Evolutionary conservation across 2,329 filamentous ascomycete genomes (phyloP).

Genomic region (Raffaelea ambrosiae): DNA sequence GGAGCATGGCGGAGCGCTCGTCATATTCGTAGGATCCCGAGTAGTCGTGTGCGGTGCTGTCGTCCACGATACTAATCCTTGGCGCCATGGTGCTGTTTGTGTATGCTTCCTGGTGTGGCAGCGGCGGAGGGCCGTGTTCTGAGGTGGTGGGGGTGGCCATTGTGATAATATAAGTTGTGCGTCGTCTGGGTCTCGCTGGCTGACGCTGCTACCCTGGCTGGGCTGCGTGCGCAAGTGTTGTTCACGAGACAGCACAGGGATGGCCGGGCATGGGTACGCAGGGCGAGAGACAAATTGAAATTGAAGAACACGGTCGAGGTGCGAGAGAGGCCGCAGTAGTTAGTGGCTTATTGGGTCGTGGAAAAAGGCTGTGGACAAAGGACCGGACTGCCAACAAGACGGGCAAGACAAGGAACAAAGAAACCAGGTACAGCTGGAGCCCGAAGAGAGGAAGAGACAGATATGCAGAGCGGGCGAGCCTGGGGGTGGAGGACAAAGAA

Average conservation of each 20-base stretch:
- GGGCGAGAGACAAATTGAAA: too few species aligned
- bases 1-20: background rate
- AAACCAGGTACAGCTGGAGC: background rate
- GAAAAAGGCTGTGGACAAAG: background rate
- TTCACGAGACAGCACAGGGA: too few species aligned
- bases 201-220: too few species aligned
- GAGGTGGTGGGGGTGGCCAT: too few species aligned
- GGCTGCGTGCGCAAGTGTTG: too few species aligned
- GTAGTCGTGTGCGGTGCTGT: background rate
- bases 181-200: too few species aligned
- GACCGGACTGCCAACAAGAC: background rate
- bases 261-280: too few species aligned
- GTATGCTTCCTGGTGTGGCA: too few species aligned
- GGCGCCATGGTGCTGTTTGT: too few species aligned
- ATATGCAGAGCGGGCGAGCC: background rate
- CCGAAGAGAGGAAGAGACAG: background rate
- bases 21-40: background rate
- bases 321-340: background rate
- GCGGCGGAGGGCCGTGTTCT: too few species aligned
- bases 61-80: background rate
- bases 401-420: background rate
- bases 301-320: background rate
- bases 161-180: too few species aligned
- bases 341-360: background rate
- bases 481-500: background rate